phyloP scores from a whole-genome alignment of 345 rosid genomes.

The Ricinus communis region DNA sequence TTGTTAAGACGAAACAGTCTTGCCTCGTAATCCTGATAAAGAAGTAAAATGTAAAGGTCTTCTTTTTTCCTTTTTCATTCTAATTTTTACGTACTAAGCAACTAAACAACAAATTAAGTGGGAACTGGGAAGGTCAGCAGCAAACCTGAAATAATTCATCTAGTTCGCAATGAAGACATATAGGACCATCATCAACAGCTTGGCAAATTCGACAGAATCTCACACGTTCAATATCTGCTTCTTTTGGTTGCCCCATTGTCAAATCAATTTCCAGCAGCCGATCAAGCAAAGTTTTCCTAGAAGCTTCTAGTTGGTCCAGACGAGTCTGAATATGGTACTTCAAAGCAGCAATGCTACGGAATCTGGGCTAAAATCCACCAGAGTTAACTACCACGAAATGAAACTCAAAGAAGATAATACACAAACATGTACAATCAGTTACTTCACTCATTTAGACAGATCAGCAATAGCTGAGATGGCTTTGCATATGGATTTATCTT shows the following conservation, averaged over 20 bases:
- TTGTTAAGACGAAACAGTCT: slow-evolving; percentile 80
- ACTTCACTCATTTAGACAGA: neutral
- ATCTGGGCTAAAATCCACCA: slow-evolving; percentile 46
- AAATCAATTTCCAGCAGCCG: slow-evolving; percentile 68
- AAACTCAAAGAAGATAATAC: neutral
- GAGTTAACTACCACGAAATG: slow-evolving; percentile 24
- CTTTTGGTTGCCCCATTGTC: slow-evolving; percentile 75
- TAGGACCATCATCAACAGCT: slow-evolving; percentile 67
- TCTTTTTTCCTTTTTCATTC: neutral
- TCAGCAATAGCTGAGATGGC: neutral
- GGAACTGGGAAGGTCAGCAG: slow-evolving; percentile 16
- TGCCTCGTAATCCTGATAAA: slow-evolving; percentile 75
- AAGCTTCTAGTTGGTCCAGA: slow-evolving; percentile 64
- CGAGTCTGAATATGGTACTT: slow-evolving; percentile 86
- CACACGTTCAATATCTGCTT: slow-evolving; percentile 73
- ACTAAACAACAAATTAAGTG: slow-evolving; percentile 15
- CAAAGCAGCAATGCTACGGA: slow-evolving; percentile 63
- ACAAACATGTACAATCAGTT: neutral
- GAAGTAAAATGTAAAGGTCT: slow-evolving; percentile 10
- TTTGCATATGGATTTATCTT: neutral
- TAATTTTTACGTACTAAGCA: neutral
- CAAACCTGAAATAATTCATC: slow-evolving; percentile 80
- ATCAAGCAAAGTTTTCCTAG: slow-evolving; percentile 63
- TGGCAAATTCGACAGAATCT: slow-evolving; percentile 71
- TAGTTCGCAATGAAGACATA: slow-evolving; percentile 80